phyloP scores from a whole-genome alignment of 129 eudicot genomes.

The Mikania micrantha region DNA sequence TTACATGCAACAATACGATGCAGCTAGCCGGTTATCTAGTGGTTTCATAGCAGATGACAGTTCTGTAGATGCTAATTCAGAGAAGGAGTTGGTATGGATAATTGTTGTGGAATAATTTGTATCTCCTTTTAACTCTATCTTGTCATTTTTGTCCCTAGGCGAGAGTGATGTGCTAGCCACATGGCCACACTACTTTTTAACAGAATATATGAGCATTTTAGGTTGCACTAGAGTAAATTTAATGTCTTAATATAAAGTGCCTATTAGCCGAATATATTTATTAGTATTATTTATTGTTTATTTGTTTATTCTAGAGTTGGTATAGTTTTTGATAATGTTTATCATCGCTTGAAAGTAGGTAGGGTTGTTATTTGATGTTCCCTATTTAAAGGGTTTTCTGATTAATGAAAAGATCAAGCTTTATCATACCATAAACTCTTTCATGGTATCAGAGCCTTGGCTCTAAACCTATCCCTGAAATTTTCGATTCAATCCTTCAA shows the following conservation, averaged over 20 bases:
- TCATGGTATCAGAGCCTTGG: no score
- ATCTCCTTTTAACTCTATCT: not conserved
- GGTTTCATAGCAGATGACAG: constrained; percentile 42
- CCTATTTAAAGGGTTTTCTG: no score
- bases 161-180: not conserved
- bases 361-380: no score
- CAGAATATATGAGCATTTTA: not conserved
- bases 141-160: not conserved
- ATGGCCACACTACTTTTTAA: not conserved
- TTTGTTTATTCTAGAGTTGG: no score
- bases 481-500: no score
- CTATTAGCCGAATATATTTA: no score
- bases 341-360: no score
- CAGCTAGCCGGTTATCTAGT: constrained; percentile 39
- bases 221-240: not conserved
- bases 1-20: constrained; percentile 41
- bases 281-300: no score
- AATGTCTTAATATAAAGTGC: not conserved
- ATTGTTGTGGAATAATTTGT: not conserved
- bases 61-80: constrained; percentile 78
- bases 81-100: constrained; percentile 80
- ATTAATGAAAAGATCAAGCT: no score
- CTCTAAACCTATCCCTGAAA: no score
- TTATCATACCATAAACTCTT: no score
- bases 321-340: no score